phyloP scores from a whole-genome alignment of 495 filamentous ascomycete species.

The Cairneyella variabilis region DNA sequence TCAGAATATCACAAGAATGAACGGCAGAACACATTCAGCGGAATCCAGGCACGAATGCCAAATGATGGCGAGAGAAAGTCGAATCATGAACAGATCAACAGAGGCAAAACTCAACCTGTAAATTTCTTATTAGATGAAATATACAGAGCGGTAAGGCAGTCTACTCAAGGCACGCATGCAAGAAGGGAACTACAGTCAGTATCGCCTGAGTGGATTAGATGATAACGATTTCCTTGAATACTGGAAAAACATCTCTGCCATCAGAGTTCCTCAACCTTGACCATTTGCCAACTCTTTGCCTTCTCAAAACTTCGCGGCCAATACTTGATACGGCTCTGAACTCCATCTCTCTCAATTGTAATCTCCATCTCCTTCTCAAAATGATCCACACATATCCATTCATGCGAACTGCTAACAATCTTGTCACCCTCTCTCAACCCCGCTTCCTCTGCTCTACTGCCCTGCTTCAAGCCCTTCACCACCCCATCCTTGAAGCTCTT shows the following conservation, averaged over 20 bases:
- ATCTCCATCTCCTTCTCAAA: conserved; percentile 16
- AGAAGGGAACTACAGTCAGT: too few species aligned
- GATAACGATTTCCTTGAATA: too few species aligned
- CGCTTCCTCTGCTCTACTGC: conserved; percentile 16
- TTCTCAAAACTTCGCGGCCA: conserved; percentile 16
- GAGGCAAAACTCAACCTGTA: too few species aligned
- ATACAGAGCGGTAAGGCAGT: too few species aligned
- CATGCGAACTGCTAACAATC: conserved; percentile 7
- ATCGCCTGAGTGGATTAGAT: too few species aligned
- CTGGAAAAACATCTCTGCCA: neutral
- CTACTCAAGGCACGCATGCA: too few species aligned
- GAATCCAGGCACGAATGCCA: too few species aligned
- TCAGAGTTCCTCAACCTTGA: conserved; percentile 9
- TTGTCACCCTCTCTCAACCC: conserved; percentile 21
- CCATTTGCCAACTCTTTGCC: conserved; percentile 11
- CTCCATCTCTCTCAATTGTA: conserved; percentile 5
- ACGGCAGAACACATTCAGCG: too few species aligned
- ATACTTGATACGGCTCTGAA: conserved; percentile 8
- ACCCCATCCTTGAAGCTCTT: conserved; percentile 12
- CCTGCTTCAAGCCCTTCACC: conserved; percentile 9
- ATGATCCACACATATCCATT: conserved; percentile 18
- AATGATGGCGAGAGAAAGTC: too few species aligned
- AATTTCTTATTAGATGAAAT: too few species aligned
- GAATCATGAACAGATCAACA: too few species aligned
- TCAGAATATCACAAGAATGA: too few species aligned